Evolutionary conservation across 345 rosid genomes (phyloP), one percentile per base, ranked within the genome.

Genomic region (Eucalyptus tenuipes): DNA sequence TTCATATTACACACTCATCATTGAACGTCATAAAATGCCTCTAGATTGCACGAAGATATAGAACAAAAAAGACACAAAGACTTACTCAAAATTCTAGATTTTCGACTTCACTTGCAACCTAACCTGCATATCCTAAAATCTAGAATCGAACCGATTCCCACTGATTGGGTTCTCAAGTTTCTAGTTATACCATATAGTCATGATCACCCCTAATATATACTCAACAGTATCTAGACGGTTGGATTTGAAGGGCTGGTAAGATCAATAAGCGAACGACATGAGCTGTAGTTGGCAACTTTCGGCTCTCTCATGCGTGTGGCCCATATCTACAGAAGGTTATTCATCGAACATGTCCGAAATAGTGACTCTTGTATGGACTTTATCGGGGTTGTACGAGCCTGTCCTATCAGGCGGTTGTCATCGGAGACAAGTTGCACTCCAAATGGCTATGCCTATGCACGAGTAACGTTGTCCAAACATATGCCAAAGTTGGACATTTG

Each of bases 81-180:
- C 1, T 52, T 52, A 2, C 9, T 0, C 0, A 2, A 52, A 52
- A 52, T 52, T 52, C 0, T 52, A 52, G 2, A 52, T 52, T 52
- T 52, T 52, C 0, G 2, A 0, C 25, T 52, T 52, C 57, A 52
- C 57, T 4, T 7, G 0, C 10, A 18, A 49, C 50, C 22, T 50
- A 50, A 2, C 9, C 0, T 50, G 0, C 9, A 50, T 50, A 1
- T 50, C 4, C 22, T 50, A 17, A 50, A 17, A 7, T 50, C 3
- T 50, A 16, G 0, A 50, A 50, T 0, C 0, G 0, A 4, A 50
- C 22, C 7, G 1, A 50, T 50, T 50, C 2, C 4, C 22, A 50
- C 0, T 17, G 4, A 50, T 50, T 50, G 1, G 22, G 53, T 50
- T 7, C 22, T 50, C 8, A 17, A 0, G 53, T 50, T 50, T 2